Conservation (phyloP, 1,139 yeast genomes). For the Candida buenavistaensis region DNA sequence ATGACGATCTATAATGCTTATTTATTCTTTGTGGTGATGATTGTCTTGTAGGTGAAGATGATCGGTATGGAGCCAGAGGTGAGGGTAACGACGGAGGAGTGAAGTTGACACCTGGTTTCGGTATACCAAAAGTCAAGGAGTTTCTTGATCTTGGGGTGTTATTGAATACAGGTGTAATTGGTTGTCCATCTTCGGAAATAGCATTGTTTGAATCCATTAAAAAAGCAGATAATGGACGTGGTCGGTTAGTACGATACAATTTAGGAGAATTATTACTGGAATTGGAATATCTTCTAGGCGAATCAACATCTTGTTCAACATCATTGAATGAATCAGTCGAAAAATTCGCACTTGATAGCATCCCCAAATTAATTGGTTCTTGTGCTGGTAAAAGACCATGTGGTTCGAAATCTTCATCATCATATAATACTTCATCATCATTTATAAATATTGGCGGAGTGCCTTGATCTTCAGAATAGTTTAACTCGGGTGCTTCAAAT, state of each 20-base stretch:
- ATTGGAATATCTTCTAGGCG: too few species aligned
- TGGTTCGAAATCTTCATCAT: neutral
- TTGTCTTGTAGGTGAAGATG: conserved; percentile 32
- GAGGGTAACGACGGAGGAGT: conserved; percentile 3
- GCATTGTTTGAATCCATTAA: conserved; percentile 29
- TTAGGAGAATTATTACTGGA: conserved; percentile 19
- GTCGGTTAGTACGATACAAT: conserved; percentile 19
- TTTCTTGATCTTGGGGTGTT: conserved; percentile 26
- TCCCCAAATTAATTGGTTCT: conserved; percentile 15
- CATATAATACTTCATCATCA: conserved; percentile 5
- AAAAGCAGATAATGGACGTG: conserved; percentile 41
- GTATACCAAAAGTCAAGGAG: conserved; percentile 13
- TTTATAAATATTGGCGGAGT: neutral
- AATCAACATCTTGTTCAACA: conserved; percentile 3
- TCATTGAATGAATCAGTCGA: conserved; percentile 39
- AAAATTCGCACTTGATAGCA: conserved; percentile 42
- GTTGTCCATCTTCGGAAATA: conserved; percentile 32
- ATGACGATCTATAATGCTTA: conserved; percentile 30
- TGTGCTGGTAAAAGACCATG: too few species aligned
- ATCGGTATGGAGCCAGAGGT: conserved; percentile 11
- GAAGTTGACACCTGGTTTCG: conserved; percentile 16
- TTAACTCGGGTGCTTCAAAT: too few species aligned
- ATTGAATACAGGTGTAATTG: conserved; percentile 19
- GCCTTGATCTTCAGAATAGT: neutral
- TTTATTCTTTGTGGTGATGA: conserved; percentile 31